Percentiles rank a stretch among this genome's conserved stretches.
Evolutionary conservation across 2,329 filamentous ascomycete species (phyloP).

Genomic region (Teratosphaeria viscida): DNA sequence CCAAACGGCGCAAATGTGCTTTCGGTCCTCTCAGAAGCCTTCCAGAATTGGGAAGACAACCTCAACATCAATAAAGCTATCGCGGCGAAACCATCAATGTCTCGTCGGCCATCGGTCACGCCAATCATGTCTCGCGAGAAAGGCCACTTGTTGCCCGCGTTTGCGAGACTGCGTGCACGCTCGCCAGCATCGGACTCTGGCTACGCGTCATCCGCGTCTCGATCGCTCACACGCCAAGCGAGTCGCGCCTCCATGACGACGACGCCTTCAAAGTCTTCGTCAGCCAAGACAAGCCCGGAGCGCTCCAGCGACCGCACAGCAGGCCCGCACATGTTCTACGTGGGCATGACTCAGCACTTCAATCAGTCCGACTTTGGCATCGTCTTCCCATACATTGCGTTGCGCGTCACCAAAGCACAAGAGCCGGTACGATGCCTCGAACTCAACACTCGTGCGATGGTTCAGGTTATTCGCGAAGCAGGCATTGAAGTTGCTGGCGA

Average conservation of each 20-base stretch:
- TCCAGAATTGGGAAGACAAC: conserved; percentile 68
- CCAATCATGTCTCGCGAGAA: conserved; percentile 18
- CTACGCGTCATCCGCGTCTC: conserved; percentile 19
- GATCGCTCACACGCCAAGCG: conserved; percentile 12
- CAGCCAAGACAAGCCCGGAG: conserved; percentile 1
- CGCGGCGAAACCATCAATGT: conserved; percentile 33
- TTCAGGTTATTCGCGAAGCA: conserved; percentile 54
- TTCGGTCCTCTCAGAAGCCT: conserved; percentile 64
- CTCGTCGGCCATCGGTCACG: conserved; percentile 17
- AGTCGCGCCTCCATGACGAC: conserved; percentile 14
- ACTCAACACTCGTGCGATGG: conserved; percentile 69
- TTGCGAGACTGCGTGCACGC: conserved; percentile 18
- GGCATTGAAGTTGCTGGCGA: conserved; percentile 32
- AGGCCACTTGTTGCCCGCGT: conserved; percentile 18
- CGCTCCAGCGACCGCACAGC: conserved; percentile 4
- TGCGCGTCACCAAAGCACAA: conserved; percentile 45
- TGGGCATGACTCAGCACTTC: conserved; percentile 63
- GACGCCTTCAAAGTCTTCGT: conserved; percentile 10
- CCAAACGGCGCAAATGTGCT: conserved; percentile 49
- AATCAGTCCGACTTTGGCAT: conserved; percentile 77
- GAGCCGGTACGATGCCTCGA: conserved; percentile 69
- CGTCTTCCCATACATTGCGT: conserved; percentile 60
- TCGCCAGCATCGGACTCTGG: conserved; percentile 24
- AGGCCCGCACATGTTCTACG: conserved; percentile 62
- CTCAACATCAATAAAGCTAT: conserved; percentile 57